Evolutionary conservation across 2,329 filamentous ascomycete genomes (phyloP), one percentile per base, ranked within the genome.

Genomic region (Xylariaceae sp.): DNA sequence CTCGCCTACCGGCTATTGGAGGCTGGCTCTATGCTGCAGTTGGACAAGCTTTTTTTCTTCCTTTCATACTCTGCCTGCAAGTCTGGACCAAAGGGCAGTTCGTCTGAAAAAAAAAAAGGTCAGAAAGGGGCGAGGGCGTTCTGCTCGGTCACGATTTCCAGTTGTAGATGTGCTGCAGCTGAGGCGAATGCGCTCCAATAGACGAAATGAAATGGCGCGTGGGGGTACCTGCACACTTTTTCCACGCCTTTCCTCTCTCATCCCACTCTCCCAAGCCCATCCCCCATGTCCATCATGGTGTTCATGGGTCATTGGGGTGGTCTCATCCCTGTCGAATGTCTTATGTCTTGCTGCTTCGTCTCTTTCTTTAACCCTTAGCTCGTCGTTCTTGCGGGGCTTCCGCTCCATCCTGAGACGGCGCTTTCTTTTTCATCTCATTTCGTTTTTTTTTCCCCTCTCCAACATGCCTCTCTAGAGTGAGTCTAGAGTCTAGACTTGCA

Each of bases 81-180:
- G 11, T 17, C 11, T 17, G 13, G 19, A 31, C 27, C n/a, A n/a
- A n/a, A 31, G 24, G 14, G 27, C 21, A 24, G 11, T 6, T 24
- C 11, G 21, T 11, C 11, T 24, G 11, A 24, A 24, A 24, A 24
- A n/a, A n/a, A n/a, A n/a, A n/a, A n/a, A n/a, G n/a, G n/a, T n/a
- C n/a, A n/a, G n/a, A n/a, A n/a, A n/a, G n/a, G n/a, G n/a, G 44
- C 33, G 44, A 35, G 41, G 35, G 39, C 37, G 41, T 26, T 39
- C 37, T 27, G 33, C 39, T 49, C 45, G 46, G 45, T 48, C 34
- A 23, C 41, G 21, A 46, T 46, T 48, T 38, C 45, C 43, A 38
- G 39, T 46, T 46, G 35, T 35, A 47, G 40, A 32, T 38, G n/a
- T 18, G 33, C 14, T 38, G 40, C 39, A 48, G 42, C 34, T 40